Conservation (phyloP, 2,329 filamentous ascomycete genomes). For the Claviceps pazoutovae region DNA sequence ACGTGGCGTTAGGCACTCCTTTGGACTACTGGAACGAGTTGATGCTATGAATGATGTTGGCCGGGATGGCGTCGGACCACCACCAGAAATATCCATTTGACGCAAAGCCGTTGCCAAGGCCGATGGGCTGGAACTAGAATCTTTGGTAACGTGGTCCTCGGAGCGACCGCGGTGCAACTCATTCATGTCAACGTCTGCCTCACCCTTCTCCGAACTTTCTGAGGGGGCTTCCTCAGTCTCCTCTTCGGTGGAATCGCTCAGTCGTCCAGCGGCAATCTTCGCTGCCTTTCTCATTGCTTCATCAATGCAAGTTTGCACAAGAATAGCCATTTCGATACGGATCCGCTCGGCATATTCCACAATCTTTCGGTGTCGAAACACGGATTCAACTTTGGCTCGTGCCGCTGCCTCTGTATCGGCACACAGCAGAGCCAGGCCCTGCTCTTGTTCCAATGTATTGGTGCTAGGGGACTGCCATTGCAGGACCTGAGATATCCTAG, state of each 20-base stretch:
- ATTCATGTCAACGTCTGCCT: conserved; percentile 5
- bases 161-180: conserved; percentile 8
- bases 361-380: conserved; percentile 80
- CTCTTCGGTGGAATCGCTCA: conserved; percentile 61
- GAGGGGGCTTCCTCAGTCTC: conserved; percentile 28
- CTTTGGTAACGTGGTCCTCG: conserved; percentile 3
- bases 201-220: conserved; percentile 5
- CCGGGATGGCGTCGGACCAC: conserved; percentile 26
- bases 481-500: conserved; percentile 80
- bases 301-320: conserved; percentile 92
- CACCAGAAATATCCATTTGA: conserved; percentile 21
- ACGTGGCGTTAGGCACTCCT: conserved; percentile 79
- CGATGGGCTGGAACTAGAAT: conserved; percentile 27
- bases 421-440: conserved; percentile 76
- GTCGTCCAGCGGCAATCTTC: conserved; percentile 69
- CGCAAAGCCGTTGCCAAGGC: conserved; percentile 41
- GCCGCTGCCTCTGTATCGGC: conserved; percentile 77
- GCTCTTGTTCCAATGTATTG: conserved; percentile 84
- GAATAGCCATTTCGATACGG: conserved; percentile 78
- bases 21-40: conserved; percentile 77
- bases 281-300: conserved; percentile 83
- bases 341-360: conserved; percentile 95
- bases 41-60: conserved; percentile 47
- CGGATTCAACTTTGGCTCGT: conserved; percentile 80
- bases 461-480: conserved; percentile 94